Base-by-base conservation (phyloP, 1,284 basidiomycete genomes). In the Hemileia vastatrix region DNA sequence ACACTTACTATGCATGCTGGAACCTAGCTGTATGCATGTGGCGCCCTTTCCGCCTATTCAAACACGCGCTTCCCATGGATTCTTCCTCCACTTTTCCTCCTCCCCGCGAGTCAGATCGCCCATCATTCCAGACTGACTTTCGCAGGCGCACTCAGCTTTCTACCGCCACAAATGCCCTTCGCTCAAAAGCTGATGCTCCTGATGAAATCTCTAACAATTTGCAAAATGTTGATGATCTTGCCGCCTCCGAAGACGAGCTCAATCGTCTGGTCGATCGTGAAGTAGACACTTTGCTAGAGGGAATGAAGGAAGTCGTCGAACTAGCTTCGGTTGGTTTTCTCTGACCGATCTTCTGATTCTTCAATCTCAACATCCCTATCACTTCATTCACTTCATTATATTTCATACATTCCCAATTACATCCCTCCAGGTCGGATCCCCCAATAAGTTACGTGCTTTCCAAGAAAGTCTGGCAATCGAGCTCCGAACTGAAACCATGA, bases 381-480 rank as follows among this genome's bases (percentile, higher is more conserved):
- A 11, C 40, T 43, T 2, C n/a, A 1, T 43, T 11, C 2, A n/a
- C n/a, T 11, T 11, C 40, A n/a, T 43, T 11, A 11, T 2, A 1
- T 43, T 11, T 43, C 11, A 11, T 18, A 44, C 43, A 15, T 44
- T 44, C 2, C 19, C 19, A 44, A 8, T 44, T 11, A 24, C 21
- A 44, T 2, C 18, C 4, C 8, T 6, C 23, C 33, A 61, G 58
- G 51, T 54, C 3, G 51, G 51, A 54, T 31, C 58, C 11, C 19
- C 40, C 9, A 51, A 61, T 15, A 61, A 61, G n/a, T 44, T 61
- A 15, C 32, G 58, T 3, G 32, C 58, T 8, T 54, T 61, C 13
- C 58, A 61, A 61, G 58, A 61, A 19, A 61, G 58, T 48, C 49
- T 61, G 18, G 58, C 58, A n/a, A 61, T 61, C 44, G 58, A 61